Evolutionary conservation across 1,284 basidiomycete species (phyloP), one percentile per base, ranked within the genome.

Genomic region (Stereum hirsutum): DNA sequence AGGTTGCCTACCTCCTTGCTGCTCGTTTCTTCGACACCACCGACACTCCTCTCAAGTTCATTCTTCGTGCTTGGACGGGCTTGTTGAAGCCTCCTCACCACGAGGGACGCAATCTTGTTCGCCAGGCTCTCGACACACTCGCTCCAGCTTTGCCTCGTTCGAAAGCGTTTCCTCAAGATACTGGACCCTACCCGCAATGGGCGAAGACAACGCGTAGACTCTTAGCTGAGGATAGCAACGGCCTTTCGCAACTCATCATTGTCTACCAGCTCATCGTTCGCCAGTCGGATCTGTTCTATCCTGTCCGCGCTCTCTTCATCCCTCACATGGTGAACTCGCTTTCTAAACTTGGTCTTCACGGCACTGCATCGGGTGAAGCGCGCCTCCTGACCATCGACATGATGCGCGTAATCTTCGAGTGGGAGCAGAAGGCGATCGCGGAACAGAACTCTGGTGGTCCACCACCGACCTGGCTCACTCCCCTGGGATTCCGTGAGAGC

Each of bases 11-110:
- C 58, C 77, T 97, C 24, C 76, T 98, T 15, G 87, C 91, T 26
- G 91, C 95, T n/a, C 81, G 88, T 39, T 98, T 99, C 72, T 92
- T 97, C 57, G 84, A 86, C 28, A 82, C 80, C 2, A 96, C 90
- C 60, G 90, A 91, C 37, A 89, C 86, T 4, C 95, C 96, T 0
- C 74, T 81, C 51, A 98, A 98, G 64, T 96, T 99, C 60, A 83
- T 97, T 38, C 70, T 94, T 35, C 79, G 89, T n/a, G 89, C 95
- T 23, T 98, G 94, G 89, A 83, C 83, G 14, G 93, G 90, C 8
- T 69, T 99, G n/a, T 72, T 99, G 46, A 86, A 89, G 27, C 78
- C 85, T 39, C 81, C 84, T 52, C 74, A 91, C 60, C 66, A 84
- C 54, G 81, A 92, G 55, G 91, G 93, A 42, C 87, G 90, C 48